Conservation (phyloP, 139 green algal species). For the Pseudopediastrum boryanum region DNA sequence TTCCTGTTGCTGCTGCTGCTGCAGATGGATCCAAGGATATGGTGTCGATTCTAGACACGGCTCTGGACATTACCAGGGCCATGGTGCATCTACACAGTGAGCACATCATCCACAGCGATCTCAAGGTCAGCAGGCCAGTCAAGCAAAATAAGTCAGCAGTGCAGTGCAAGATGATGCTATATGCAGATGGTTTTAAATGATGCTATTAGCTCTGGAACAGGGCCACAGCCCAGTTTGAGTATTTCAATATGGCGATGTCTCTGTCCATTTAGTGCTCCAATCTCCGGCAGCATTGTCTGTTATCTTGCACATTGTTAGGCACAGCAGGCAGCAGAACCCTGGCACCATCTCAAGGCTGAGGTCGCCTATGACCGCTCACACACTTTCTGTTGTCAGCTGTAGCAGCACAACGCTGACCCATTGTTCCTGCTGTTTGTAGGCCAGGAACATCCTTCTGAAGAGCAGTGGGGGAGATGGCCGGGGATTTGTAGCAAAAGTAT, state of each 20-base stretch:
- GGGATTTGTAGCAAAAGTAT: slow-evolving; percentile 34
- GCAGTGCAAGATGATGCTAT: too few species aligned
- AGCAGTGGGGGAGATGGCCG: slow-evolving; percentile 15
- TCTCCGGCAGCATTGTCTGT: too few species aligned
- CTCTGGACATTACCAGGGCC: slow-evolving; percentile 45
- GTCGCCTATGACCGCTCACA: too few species aligned
- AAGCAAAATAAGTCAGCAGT: too few species aligned
- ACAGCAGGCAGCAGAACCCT: too few species aligned
- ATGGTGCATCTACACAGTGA: slow-evolving; percentile 55
- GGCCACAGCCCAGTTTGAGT: too few species aligned
- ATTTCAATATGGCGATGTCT: too few species aligned
- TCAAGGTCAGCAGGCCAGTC: slow-evolving; percentile 40
- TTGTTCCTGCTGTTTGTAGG: slow-evolving; percentile 7
- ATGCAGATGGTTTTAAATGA: too few species aligned
- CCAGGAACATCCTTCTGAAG: slow-evolving; percentile 49
- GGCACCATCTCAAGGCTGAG: too few species aligned
- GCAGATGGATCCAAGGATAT: slow-evolving; percentile 26
- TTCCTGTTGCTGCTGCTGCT: background rate
- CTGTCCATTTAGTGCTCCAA: too few species aligned
- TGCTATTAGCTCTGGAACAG: too few species aligned
- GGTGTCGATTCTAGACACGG: slow-evolving; percentile 38
- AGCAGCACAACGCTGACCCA: background rate
- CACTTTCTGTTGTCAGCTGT: background rate
- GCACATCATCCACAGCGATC: slow-evolving; percentile 53
- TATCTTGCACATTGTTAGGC: too few species aligned